Percentiles rank a stretch among this genome's conserved stretches.
phyloP scores from a whole-genome alignment of 768 basidiomycete genomes.

The Flagelloscypha sp. region DNA sequence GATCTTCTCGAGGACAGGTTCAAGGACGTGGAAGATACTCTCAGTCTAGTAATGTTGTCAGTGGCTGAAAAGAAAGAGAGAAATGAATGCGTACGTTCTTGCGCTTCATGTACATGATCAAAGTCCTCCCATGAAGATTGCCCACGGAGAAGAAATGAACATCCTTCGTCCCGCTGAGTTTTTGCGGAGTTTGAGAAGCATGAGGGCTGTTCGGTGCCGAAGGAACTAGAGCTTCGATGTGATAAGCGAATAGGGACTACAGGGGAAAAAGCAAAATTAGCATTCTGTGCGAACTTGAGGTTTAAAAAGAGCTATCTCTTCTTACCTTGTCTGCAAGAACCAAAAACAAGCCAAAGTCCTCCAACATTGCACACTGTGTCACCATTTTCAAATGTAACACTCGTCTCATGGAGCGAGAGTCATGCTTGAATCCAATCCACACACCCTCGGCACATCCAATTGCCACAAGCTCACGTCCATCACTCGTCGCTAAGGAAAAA shows the following conservation, averaged over 20 bases:
- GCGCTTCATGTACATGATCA: conserved; percentile 94
- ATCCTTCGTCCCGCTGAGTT: conserved; percentile 83
- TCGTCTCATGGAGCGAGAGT: conserved; percentile 73
- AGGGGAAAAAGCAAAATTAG: neutral
- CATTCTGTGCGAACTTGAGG: no score
- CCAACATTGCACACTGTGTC: conserved; percentile 91
- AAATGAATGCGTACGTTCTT: conserved; percentile 69
- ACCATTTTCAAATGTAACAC: conserved; percentile 92
- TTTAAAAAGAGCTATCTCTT: conserved; percentile 1
- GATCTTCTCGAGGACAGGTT: conserved; percentile 86
- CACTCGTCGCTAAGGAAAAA: conserved; percentile 39
- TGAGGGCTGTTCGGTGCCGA: conserved; percentile 64
- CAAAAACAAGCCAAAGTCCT: conserved; percentile 94
- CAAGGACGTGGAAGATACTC: conserved; percentile 94
- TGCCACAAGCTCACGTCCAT: conserved; percentile 55
- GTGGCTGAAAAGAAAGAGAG: no score
- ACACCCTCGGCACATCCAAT: conserved; percentile 84
- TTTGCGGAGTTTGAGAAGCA: conserved; percentile 76
- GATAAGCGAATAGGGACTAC: conserved; percentile 84
- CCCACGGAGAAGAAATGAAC: conserved; percentile 96
- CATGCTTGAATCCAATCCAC: conserved; percentile 84
- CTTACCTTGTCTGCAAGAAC: conserved; percentile 85
- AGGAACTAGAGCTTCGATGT: conserved; percentile 93
- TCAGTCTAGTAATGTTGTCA: no score
- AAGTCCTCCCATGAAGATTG: conserved; percentile 73